A percentile compares a stretch with the other conserved stretches of the same genome.
Evolutionary conservation across 2,329 filamentous ascomycete species (phyloP).

Genomic region (Bisporella sp.): DNA sequence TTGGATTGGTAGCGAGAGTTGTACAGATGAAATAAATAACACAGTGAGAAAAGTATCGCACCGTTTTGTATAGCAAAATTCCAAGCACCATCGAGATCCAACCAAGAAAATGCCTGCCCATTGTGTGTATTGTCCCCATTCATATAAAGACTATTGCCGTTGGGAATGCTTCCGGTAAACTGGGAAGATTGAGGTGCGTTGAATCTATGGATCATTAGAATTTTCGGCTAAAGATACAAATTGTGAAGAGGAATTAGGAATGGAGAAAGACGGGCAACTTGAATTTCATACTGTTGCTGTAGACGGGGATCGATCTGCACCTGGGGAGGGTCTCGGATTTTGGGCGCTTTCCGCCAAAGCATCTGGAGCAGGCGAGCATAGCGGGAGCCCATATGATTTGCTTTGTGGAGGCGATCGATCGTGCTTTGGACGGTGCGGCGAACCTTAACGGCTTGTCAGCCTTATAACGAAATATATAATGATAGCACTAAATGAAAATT

Average conservation of each 20-base stretch:
- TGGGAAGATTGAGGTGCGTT: neutral
- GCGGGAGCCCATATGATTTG: conserved; percentile 52
- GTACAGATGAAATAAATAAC: too few species aligned
- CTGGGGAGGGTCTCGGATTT: conserved; percentile 2
- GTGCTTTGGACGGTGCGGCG: conserved; percentile 51
- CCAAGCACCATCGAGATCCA: conserved; percentile 25
- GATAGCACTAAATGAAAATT: neutral
- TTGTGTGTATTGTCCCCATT: neutral
- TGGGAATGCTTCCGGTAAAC: neutral
- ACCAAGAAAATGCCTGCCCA: conserved; percentile 19
- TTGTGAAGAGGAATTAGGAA: neutral
- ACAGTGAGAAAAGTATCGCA: neutral
- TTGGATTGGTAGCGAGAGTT: too few species aligned
- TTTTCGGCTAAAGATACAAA: neutral
- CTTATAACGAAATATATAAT: neutral
- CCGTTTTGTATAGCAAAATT: conserved; percentile 26
- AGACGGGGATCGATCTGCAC: neutral
- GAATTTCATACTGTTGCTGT: neutral
- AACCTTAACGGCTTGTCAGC: conserved; percentile 22
- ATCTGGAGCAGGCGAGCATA: conserved; percentile 55
- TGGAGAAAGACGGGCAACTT: neutral
- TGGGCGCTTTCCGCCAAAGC: conserved; percentile 43
- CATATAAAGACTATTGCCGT: neutral
- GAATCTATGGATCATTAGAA: neutral
- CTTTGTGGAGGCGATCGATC: conserved; percentile 49